Conservation (phyloP, 257 asterid genomes). For the Vinca minor region DNA sequence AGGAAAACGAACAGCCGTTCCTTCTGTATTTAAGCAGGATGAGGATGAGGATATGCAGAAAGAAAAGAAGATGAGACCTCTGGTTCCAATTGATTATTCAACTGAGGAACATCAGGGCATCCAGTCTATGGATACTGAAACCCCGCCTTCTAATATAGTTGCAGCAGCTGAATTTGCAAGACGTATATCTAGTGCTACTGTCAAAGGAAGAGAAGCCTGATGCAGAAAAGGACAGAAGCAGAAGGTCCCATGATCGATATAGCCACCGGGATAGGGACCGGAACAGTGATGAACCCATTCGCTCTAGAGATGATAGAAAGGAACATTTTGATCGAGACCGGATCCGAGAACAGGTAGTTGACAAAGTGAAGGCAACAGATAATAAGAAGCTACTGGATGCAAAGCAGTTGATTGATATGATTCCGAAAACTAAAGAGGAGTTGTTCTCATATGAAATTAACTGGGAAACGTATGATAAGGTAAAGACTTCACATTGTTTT, state of each 20-base stretch:
- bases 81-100: slow-evolving; percentile 95
- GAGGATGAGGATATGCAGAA: slow-evolving; percentile 92
- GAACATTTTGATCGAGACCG: slow-evolving; percentile 52
- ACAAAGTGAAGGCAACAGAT: slow-evolving; percentile 53
- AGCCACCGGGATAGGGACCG: slow-evolving; percentile 72
- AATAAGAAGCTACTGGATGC: slow-evolving; percentile 87
- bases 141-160: slow-evolving; percentile 43
- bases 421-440: slow-evolving; percentile 96
- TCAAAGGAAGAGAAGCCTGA: slow-evolving; percentile 67
- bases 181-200: slow-evolving; percentile 44
- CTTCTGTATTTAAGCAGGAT: slow-evolving; percentile 78
- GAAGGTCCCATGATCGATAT: slow-evolving; percentile 66
- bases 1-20: slow-evolving; percentile 86
- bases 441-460: slow-evolving; percentile 80
- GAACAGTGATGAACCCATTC: slow-evolving; percentile 43
- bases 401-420: slow-evolving; percentile 87
- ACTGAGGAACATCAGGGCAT: slow-evolving; percentile 65
- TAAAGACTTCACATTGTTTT: slow-evolving; percentile 11
- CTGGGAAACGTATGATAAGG: slow-evolving; percentile 85
- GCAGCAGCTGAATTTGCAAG: slow-evolving; percentile 66
- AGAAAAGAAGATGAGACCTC: slow-evolving; percentile 97
- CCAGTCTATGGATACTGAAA: slow-evolving; percentile 43
- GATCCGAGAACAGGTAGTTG: slow-evolving; percentile 27
- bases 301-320: slow-evolving; percentile 51
- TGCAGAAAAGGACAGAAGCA: slow-evolving; percentile 56